These are phyloP conservation scores for Fusarium hainanense DNA, from an alignment of 2,329 filamentous ascomycete species.

Conservation along the genomic window DNA sequence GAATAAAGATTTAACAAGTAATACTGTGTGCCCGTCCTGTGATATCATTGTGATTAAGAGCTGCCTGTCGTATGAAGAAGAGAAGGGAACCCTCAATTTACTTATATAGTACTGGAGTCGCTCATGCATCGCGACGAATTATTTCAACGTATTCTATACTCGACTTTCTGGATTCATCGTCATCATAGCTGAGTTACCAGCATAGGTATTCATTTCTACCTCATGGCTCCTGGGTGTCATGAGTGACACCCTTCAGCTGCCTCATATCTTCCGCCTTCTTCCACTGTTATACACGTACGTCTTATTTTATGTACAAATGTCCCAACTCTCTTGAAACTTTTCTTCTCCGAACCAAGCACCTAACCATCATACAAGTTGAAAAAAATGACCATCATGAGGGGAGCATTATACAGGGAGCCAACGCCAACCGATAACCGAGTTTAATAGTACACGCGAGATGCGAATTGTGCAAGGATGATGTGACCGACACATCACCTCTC, in stretches of 20 bases:
- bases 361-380: conserved; percentile 36
- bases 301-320: conserved; percentile 39
- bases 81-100: not conserved
- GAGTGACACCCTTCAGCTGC: conserved; percentile 5
- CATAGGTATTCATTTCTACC: conserved; percentile 18
- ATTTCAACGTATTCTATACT: not conserved
- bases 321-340: conserved; percentile 38
- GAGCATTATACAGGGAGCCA: conserved; percentile 59
- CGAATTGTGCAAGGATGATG: conserved; percentile 20
- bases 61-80: too few relatives aligned
- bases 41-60: not conserved
- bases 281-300: conserved; percentile 43
- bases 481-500: not conserved
- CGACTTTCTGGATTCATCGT: conserved; percentile 1
- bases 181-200: conserved; percentile 21
- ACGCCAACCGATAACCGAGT: conserved; percentile 49
- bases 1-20: conserved; percentile 43
- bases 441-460: conserved; percentile 51
- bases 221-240: conserved; percentile 3
- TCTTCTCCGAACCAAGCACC: conserved; percentile 35
- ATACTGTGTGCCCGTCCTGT: not conserved
- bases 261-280: conserved; percentile 5
- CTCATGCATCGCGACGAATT: not conserved
- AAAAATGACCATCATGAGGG: conserved; percentile 55
- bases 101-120: not conserved